Base-by-base conservation (phyloP, 1,284 basidiomycete genomes). In the Heterobasidion occidentale region DNA sequence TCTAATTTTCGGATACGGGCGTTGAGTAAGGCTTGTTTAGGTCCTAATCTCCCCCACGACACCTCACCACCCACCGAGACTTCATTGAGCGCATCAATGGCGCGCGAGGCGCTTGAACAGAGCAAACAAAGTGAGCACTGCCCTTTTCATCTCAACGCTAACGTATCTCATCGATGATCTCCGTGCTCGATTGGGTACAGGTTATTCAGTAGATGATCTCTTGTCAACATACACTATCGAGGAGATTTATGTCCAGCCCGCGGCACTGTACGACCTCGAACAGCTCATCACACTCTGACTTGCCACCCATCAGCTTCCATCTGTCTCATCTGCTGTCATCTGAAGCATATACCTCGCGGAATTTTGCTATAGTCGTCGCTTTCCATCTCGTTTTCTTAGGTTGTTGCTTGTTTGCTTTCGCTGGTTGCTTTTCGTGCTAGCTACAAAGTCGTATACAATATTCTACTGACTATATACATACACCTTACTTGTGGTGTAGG, bases 41-140 rank as follows among this genome's bases (percentile, higher is more conserved):
- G 69, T 57, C 63, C 59, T 9, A 61, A 71, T 52, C 64, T 72
- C 55, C 71, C 71, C 5, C 63, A 68, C 27, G 67, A 72, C 57
- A 66, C 71, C 9, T 68, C 66, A 1, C 69, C 72, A 8, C 63
- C 71, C 9, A 72, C 70, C 4, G 70, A 73, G 44, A 72, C 70
- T 12, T 69, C 68, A 12, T 55, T 74, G 55, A 58, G 69, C n/a
- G 65, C 69, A 33, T 67, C 66, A 5, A 68, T 70, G 20, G 69
- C 66, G 33, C 65, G 64, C 52, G 66, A 65, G 42, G 64, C 63
- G 4, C n/a, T 46, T 8, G 52, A 53, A 60, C 59, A 49, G 63
- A 61, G 12, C 59, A 61, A 9, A 66, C 65, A 68, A 52, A 59
- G 63, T 61, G 11, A 46, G 34, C 52, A 7, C 34, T 11, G 5